Base-by-base conservation (phyloP, 257 asterid species). In the Ajuga chamaepitys region DNA sequence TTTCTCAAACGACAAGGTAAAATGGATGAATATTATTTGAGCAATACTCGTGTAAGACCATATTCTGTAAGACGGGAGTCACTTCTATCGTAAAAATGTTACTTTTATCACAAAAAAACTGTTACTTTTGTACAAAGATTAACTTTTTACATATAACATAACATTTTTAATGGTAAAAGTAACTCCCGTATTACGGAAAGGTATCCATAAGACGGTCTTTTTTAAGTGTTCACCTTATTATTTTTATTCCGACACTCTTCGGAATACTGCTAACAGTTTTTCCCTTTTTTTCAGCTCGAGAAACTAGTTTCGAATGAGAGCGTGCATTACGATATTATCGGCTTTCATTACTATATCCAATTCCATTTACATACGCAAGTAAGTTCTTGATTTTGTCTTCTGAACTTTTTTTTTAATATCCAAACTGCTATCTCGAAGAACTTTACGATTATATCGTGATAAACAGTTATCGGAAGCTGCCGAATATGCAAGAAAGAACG, bases 381-480 rank as follows among this genome's bases (percentile, higher is more conserved):
- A 70, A 79, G 90, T 73, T 37, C 24, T 37, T 13, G n/a, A 41
- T 72, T 58, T 52, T 55, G 57, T 26, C 58, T 26, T 55, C 62
- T 8, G 11, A 40, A n/a, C 9, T 74, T 59, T 57, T 51, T 47
- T 52, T 21, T 46, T 37, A n/a, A n/a, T 13, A 62, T 54, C 52
- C 18, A 47, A 70, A 73, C 62, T 30, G 61, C 75, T 37, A 59
- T 26, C 59, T 17, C 55, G 64, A 12, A 59, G 46, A 74, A 57
- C 47, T 20, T 59, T 58, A 22, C 45, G 60, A 51, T 37, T 54
- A 7, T 65, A 45, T 76, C 61, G 52, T 70, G 35, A 67, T 66
- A 28, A n/a, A 68, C 84, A 93, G 99, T 78, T 93, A 62, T 84
- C 86, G 5, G 99, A 88, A 93, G 95, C 99, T 64, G 85, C 97